Evolutionary conservation across 1,139 yeast genomes (phyloP), one percentile per base, ranked within the genome.

Genomic region (Candida sojae): DNA sequence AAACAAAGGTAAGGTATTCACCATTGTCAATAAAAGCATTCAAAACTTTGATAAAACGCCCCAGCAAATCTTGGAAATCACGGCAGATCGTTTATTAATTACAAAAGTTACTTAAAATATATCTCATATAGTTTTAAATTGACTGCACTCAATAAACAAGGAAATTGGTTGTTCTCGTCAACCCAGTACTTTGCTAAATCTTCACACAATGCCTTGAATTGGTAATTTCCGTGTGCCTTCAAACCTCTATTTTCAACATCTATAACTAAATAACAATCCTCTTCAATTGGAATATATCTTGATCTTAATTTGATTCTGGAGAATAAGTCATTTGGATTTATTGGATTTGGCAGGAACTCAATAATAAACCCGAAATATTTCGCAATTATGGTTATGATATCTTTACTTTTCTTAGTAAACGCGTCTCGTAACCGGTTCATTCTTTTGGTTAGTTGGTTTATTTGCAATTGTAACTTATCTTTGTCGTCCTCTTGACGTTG

Each of bases 111-210:
- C 38, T 31, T 46, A 44, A 43, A 57, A 48, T 58, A 59, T 42
- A 50, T 57, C 47, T 83, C 85, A 66, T 82, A 84, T 26, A 88
- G 66, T 57, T 80, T 85, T 49, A 90, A 69, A 46, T 84, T 88
- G 53, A 90, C 70, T 0, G 95, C 91, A 48, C 95, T 85, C 48
- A 91, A 69, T 58, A 90, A 86, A 57, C 96, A 87, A 0, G 96
- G 89, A 25, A 89, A 81, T 56, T 88, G 91, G 39, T 79, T 80
- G 52, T 83, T 79, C 45, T 86, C 88, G 43, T 75, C 75, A 2
- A 88, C 81, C 91, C 96, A 89, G 51, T 79, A 78, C 13, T 76
- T 67, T 25, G 87, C 76, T 47, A 88, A 68, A 36, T 80, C 79
- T 49, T 81, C 82, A 66, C 85, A 84, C 48, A 78, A 64, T 12